These are phyloP conservation scores for Ottelia alismoides DNA, from an alignment of 106 monocot genomes.

Conservation along the genomic window DNA sequence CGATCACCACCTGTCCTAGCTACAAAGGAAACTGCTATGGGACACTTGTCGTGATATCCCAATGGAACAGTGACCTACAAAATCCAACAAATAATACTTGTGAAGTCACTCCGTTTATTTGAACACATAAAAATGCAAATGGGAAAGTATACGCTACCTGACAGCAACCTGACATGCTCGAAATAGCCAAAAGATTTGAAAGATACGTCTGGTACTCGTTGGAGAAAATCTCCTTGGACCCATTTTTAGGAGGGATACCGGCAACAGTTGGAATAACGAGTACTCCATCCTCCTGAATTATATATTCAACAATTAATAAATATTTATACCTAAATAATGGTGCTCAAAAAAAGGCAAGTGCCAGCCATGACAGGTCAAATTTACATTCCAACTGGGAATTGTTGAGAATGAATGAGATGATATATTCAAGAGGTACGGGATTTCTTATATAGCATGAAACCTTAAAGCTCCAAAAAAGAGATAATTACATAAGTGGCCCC, in stretches of 20 bases:
- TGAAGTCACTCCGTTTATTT: too few relatives aligned
- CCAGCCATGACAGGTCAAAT: too few relatives aligned
- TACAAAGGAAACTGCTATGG: constrained; percentile 76
- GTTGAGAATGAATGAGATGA: too few relatives aligned
- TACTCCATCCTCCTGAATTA: constrained; percentile 87
- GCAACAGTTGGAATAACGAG: constrained; percentile 80
- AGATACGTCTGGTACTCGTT: constrained; percentile 36
- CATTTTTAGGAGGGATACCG: constrained; percentile 73
- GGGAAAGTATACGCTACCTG: constrained; percentile 47
- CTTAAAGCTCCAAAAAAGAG: too few relatives aligned
- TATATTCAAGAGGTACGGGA: too few relatives aligned
- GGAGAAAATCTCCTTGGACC: constrained; percentile 53
- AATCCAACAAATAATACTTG: too few relatives aligned
- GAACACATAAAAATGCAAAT: not conserved
- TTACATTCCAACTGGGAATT: too few relatives aligned
- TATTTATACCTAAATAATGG: too few relatives aligned
- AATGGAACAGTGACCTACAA: constrained; percentile 70
- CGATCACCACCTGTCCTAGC: constrained; percentile 87
- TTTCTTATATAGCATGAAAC: too few relatives aligned
- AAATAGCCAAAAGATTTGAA: constrained; percentile 51
- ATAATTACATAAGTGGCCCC: too few relatives aligned
- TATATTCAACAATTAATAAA: too few relatives aligned
- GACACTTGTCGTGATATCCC: constrained; percentile 65
- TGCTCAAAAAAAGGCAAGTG: too few relatives aligned
- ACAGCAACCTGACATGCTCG: constrained; percentile 98